These are phyloP conservation scores for Elaeis oleifera DNA, from an alignment of 202 grass and related monocot species.

Conservation along the genomic window DNA sequence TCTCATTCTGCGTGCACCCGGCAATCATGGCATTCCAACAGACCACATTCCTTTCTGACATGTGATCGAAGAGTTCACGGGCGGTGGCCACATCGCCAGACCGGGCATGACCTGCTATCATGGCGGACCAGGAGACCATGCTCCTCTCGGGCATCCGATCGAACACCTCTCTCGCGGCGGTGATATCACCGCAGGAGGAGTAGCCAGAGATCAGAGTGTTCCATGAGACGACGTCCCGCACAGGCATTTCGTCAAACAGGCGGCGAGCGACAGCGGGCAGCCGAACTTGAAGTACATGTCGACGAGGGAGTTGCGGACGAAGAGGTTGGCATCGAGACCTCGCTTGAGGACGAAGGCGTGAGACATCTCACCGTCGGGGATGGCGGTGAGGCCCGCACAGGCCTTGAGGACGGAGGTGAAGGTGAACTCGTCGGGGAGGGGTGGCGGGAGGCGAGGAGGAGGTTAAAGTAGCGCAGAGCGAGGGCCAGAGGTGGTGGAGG, in stretches of 20 bases:
- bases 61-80: conserved; percentile 11
- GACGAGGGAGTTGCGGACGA: conserved; percentile 13
- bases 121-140: conserved; percentile 5
- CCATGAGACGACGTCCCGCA: conserved; percentile 14
- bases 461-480: conserved; percentile 13
- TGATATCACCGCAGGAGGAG: background rate
- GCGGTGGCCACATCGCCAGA: background rate
- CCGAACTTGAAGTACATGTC: conserved; percentile 22
- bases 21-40: conserved; percentile 23
- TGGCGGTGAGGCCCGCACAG: background rate
- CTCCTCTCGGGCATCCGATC: conserved; percentile 14
- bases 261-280: background rate
- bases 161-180: background rate
- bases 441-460: background rate
- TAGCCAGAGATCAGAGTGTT: conserved; percentile 17
- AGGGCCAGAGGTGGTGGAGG: conserved; percentile 15
- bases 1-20: conserved; percentile 8
- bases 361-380: conserved; percentile 6
- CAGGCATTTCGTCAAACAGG: conserved; percentile 11
- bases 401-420: too few species aligned
- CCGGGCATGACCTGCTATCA: conserved; percentile 11
- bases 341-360: conserved; percentile 7
- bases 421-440: conserved; percentile 6
- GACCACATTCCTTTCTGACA: conserved; percentile 2
- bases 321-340: conserved; percentile 4